These are phyloP conservation scores for Hypoxylon subgilvum DNA, from an alignment of 495 filamentous ascomycete species.

Conservation along the genomic window DNA sequence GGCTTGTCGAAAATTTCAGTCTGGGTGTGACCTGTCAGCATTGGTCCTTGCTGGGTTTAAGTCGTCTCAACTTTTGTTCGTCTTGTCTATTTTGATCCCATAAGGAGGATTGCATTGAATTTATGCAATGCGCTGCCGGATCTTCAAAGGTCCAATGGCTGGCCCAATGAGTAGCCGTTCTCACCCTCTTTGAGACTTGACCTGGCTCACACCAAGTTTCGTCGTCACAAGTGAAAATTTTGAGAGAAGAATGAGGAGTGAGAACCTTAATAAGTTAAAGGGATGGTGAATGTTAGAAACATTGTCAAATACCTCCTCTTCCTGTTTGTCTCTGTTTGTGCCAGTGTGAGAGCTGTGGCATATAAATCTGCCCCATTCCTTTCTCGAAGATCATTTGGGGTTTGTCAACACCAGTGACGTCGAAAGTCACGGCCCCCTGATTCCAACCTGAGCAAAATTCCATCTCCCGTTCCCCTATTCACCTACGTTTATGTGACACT, in stretches of 20 bases:
- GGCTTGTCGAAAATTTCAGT: conserved; percentile 4
- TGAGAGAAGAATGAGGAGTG: conserved; percentile 2
- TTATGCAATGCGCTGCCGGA: conserved; percentile 27
- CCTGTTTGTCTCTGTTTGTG: too few relatives aligned
- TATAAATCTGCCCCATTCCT: background rate
- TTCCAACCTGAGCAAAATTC: too few relatives aligned
- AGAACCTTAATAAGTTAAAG: conserved; percentile 24
- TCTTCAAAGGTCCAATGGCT: conserved; percentile 21
- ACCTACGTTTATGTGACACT: conserved; percentile 21
- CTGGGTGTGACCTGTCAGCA: conserved; percentile 31
- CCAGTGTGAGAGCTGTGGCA: too few relatives aligned
- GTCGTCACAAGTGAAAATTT: conserved; percentile 3
- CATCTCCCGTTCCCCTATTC: too few relatives aligned
- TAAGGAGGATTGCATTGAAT: conserved; percentile 38
- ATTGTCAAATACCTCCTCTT: background rate
- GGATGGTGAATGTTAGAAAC: background rate
- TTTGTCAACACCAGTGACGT: conserved; percentile 32
- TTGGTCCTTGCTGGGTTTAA: conserved; percentile 11
- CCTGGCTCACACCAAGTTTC: conserved; percentile 27
- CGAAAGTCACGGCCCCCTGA: conserved; percentile 22
- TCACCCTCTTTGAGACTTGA: conserved; percentile 13
- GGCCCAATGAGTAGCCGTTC: background rate
- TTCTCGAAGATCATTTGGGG: conserved; percentile 28
- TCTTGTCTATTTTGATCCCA: conserved; percentile 33
- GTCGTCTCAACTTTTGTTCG: conserved; percentile 23